Evolutionary conservation across 2,329 filamentous ascomycete genomes (phyloP).

Genomic region (Aaosphaeria pasadenensis): DNA sequence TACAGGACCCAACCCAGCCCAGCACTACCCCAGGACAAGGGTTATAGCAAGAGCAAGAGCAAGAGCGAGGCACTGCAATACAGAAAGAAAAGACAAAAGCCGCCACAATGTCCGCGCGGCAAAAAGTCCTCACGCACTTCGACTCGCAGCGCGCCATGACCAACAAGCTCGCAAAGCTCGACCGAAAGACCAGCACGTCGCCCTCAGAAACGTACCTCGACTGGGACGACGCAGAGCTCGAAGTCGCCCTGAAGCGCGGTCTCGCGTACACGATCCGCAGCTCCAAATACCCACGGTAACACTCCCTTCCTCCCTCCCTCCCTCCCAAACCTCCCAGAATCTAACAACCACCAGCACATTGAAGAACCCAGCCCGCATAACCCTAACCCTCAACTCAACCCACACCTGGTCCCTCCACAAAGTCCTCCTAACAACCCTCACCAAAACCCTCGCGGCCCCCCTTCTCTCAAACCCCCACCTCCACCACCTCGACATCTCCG

Average conservation of each 20-base stretch:
- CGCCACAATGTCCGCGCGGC: background rate
- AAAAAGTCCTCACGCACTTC: too few species aligned
- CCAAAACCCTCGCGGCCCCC: background rate
- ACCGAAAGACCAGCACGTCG: background rate
- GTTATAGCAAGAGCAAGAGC: too few species aligned
- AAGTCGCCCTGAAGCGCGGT: background rate
- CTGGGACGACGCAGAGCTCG: slow-evolving; percentile 7
- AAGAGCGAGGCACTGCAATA: too few species aligned
- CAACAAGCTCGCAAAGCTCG: too few species aligned
- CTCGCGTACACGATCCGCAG: slow-evolving; percentile 4
- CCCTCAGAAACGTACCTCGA: background rate
- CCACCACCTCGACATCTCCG: slow-evolving; percentile 1
- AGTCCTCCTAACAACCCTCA: slow-evolving; percentile 5
- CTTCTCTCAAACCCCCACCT: background rate
- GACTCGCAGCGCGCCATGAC: too few species aligned
- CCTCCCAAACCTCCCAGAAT: background rate
- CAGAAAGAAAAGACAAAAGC: background rate
- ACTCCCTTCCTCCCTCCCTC: background rate
- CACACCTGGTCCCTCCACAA: slow-evolving; percentile 3
- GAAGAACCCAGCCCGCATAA: slow-evolving; percentile 3
- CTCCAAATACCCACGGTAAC: slow-evolving; percentile 8
- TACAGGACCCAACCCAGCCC: too few species aligned
- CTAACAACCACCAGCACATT: slow-evolving; percentile 3
- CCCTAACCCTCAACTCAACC: slow-evolving; percentile 3
- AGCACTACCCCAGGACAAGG: too few species aligned